Conservation (phyloP, 345 rosid genomes). For the Kernera saxatilis region DNA sequence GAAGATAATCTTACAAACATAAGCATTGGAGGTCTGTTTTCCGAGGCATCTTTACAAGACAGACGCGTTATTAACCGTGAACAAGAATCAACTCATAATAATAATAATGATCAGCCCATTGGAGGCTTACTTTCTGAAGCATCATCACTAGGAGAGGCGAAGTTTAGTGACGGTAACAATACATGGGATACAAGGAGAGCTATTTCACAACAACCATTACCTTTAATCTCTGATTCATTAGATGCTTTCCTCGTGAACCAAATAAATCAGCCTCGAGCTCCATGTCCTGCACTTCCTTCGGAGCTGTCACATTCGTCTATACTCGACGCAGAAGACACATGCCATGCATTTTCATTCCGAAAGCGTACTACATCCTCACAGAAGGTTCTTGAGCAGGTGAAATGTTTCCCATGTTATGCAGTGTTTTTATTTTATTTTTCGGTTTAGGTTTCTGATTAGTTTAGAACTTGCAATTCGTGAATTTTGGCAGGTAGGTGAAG, state of each 20-base stretch:
- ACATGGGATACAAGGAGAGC: conserved; percentile 3
- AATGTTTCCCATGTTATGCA: background rate
- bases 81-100: conserved; percentile 35
- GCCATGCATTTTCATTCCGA: conserved; percentile 74
- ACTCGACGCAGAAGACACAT: conserved; percentile 90
- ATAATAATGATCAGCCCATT: background rate
- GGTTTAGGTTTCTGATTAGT: background rate
- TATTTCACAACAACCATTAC: conserved; percentile 40
- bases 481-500: conserved; percentile 38
- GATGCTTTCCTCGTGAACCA: conserved; percentile 59
- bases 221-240: conserved; percentile 59
- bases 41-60: conserved; percentile 75
- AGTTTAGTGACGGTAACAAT: conserved; percentile 8
- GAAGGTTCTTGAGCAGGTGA: conserved; percentile 28
- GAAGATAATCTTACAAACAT: conserved; percentile 56
- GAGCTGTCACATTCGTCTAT: conserved; percentile 49
- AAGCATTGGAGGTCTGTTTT: conserved; percentile 79
- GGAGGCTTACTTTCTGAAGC: conserved; percentile 11
- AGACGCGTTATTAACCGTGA: conserved; percentile 17
- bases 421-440: background rate
- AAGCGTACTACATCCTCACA: conserved; percentile 11
- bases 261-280: conserved; percentile 36
- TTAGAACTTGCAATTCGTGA: conserved; percentile 9
- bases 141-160: conserved; percentile 4
- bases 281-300: conserved; percentile 30